Evolutionary conservation across 257 asterid species (phyloP), one percentile per base, ranked within the genome.

Genomic region (Ehretia macrophylla): DNA sequence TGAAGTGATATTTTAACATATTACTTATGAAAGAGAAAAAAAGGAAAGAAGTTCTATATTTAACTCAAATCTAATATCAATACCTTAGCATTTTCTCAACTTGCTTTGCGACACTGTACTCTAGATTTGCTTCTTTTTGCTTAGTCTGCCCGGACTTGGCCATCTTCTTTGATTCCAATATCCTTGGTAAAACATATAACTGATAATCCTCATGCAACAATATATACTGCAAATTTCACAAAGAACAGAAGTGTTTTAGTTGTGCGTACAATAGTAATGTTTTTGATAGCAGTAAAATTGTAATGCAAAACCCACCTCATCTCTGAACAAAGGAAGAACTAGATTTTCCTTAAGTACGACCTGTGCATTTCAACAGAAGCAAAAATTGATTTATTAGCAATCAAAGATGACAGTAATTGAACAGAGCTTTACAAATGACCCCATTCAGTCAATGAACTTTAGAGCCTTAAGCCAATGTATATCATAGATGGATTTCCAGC

Each of bases 41-140:
- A 64, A 68, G 45, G 64, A 54, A 66, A 32, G 37, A 59, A 66
- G 23, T 63, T 47, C 51, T 13, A 17, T 50, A 50, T 18, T 53
- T 56, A 57, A 59, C 37, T 49, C 39, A 62, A 63, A 38, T 55
- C 37, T 37, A 39, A 32, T 61, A 60, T 51, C 70, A 71, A 58
- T 93, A 93, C 99, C 97, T 93, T 79, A 93, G 81, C 99, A 93
- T 93, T 86, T 85, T 89, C 86, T 93, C 99, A 62, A 93, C 99
- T 91, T 93, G 99, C 95, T 93, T 93, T 21, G 99, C 99, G 68
- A 93, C 85, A 68, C 96, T 93, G 71, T 93, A 93, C 82, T 93
- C 99, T 69, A 93, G 76, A 78, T 93, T 97, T 64, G 99, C 97
- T 82, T 93, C 99, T 70, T 89, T 93, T 69, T 93, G 99, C 76